A percentile compares a stretch with the other conserved stretches of the same genome.
Evolutionary conservation across 805 yeast species (phyloP).

Genomic region (Alloascoidea africana): DNA sequence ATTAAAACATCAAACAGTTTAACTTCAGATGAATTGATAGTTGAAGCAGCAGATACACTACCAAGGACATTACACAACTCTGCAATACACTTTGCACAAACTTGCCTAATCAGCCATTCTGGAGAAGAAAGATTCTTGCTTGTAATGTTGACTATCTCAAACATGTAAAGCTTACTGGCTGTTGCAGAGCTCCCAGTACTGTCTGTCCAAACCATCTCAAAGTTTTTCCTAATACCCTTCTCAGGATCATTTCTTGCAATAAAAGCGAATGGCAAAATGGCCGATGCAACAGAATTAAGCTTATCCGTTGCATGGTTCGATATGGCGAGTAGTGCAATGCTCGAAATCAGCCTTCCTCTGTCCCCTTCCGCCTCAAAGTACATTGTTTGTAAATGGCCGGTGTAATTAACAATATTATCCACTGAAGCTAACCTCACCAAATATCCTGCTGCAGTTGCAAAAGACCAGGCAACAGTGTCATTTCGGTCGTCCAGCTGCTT

Average conservation of each 20-base stretch:
- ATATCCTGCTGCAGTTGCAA: conserved; percentile 71
- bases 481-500: conserved; percentile 56
- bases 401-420: conserved; percentile 36
- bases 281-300: conserved; percentile 44
- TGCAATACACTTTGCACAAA: conserved; percentile 54
- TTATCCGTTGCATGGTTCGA: conserved; percentile 54
- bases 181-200: conserved; percentile 62
- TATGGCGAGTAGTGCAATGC: conserved; percentile 48
- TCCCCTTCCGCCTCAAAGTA: conserved; percentile 42
- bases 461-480: conserved; percentile 57
- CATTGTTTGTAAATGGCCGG: conserved; percentile 29
- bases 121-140: conserved; percentile 35
- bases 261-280: conserved; percentile 65
- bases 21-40: conserved; percentile 12
- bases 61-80: conserved; percentile 35
- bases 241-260: conserved; percentile 59
- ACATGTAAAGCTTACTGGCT: conserved; percentile 51
- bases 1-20: conserved; percentile 37
- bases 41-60: conserved; percentile 14
- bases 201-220: conserved; percentile 63
- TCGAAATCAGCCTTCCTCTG: conserved; percentile 33
- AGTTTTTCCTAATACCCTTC: conserved; percentile 28
- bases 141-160: conserved; percentile 47
- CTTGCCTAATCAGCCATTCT: conserved; percentile 49
- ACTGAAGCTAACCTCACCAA: conserved; percentile 46